A percentile compares a stretch with the other conserved stretches of the same genome.
phyloP scores from a whole-genome alignment of 2,329 filamentous ascomycete genomes.

The Diplodia scrobiculata region DNA sequence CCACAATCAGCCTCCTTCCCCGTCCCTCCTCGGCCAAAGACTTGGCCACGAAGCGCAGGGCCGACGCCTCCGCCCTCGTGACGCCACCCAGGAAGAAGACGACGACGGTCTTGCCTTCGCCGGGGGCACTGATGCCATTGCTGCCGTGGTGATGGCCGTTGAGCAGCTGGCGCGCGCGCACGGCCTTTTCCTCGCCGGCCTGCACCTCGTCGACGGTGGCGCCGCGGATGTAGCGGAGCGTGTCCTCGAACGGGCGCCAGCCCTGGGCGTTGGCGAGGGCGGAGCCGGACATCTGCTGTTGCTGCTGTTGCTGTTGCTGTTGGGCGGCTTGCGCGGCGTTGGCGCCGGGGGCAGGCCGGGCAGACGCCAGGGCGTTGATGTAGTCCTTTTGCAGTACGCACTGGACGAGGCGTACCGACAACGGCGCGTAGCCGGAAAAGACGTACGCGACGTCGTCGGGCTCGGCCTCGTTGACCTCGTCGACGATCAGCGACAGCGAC shows the following conservation, averaged over 20 bases:
- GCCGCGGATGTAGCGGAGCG: constrained; percentile 82
- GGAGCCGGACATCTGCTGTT: constrained; percentile 40
- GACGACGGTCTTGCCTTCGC: constrained; percentile 65
- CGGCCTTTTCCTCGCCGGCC: constrained; percentile 88
- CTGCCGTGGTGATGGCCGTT: constrained; percentile 55
- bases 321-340: constrained; percentile 46
- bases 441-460: constrained; percentile 97
- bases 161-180: constrained; percentile 80
- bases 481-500: constrained; percentile 82
- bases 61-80: constrained; percentile 93
- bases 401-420: constrained; percentile 88
- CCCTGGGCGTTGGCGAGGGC: constrained; percentile 66
- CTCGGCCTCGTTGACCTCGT: constrained; percentile 93
- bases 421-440: constrained; percentile 93
- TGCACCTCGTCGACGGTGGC: constrained; percentile 90
- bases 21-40: constrained; percentile 66
- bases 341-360: constrained; percentile 55
- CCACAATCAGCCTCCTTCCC: constrained; percentile 80
- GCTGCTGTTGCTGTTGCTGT: constrained; percentile 32
- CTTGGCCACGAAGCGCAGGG: constrained; percentile 83
- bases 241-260: constrained; percentile 92
- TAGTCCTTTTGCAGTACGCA: constrained; percentile 90
- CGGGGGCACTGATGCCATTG: constrained; percentile 56
- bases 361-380: constrained; percentile 60
- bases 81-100: constrained; percentile 98